phyloP scores from a whole-genome alignment of 768 basidiomycete genomes.

The Glaciozyma antarctica region DNA sequence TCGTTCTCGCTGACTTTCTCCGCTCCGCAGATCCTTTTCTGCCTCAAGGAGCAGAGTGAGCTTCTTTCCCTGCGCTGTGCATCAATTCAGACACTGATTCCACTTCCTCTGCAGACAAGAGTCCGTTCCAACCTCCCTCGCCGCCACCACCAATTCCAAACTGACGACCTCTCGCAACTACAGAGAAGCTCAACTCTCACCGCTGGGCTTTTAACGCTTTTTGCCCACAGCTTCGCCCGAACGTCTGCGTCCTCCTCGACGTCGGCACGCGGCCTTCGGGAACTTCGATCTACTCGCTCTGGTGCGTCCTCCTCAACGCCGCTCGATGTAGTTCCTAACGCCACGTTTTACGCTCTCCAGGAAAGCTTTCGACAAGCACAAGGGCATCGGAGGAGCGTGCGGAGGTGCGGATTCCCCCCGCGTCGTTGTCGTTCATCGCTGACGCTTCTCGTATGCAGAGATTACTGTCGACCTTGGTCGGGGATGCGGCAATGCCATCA shows the following conservation, averaged over 20 bases:
- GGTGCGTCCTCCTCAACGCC: conserved; percentile 41
- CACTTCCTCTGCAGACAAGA: conserved; percentile 40
- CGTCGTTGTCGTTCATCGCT: background rate
- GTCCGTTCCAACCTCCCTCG: background rate
- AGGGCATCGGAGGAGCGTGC: conserved; percentile 47
- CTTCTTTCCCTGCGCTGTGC: conserved; percentile 36
- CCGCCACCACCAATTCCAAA: background rate
- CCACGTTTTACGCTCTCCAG: too few species aligned
- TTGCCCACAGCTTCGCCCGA: conserved; percentile 70
- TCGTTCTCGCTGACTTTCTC: too few species aligned
- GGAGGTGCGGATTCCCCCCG: background rate
- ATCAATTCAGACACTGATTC: conserved; percentile 41
- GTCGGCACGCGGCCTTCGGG: conserved; percentile 59
- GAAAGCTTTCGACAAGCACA: conserved; percentile 59
- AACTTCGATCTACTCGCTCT: conserved; percentile 62
- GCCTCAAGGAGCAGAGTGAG: conserved; percentile 50
- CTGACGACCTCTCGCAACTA: background rate
- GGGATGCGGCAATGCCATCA: conserved; percentile 51
- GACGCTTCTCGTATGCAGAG: conserved; percentile 47
- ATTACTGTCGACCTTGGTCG: conserved; percentile 58
- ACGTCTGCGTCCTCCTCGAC: conserved; percentile 63
- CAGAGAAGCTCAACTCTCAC: conserved; percentile 48
- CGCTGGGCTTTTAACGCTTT: conserved; percentile 94
- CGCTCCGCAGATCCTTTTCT: conserved; percentile 44
- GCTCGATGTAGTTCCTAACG: too few species aligned